A percentile compares a stretch with the other conserved stretches of the same genome.
These are phyloP conservation scores for Acanthamoeba castellanii DNA, from an alignment of 208 protist species.

Conservation along the genomic window DNA sequence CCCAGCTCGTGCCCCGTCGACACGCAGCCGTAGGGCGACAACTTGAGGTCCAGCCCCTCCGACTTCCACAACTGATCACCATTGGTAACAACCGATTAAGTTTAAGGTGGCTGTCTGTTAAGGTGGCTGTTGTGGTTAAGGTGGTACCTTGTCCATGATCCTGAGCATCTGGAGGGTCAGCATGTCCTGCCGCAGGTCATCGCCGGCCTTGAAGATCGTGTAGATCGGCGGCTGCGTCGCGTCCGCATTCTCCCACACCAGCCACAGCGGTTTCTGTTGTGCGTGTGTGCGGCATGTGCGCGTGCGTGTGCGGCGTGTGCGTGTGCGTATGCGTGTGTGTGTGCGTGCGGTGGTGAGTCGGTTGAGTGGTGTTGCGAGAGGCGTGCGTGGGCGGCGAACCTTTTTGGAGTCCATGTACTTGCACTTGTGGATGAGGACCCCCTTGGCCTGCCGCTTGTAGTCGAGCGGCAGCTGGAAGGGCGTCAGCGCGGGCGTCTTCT, in stretches of 20 bases:
- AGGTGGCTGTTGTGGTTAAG: not conserved
- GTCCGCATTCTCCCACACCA: slow-evolving; percentile 88
- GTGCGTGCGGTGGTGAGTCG: no score
- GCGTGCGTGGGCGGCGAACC: not conserved
- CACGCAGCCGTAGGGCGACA: slow-evolving; percentile 90
- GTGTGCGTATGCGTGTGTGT: not conserved
- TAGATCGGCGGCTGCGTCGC: slow-evolving; percentile 57
- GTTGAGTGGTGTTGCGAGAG: no score
- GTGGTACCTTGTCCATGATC: slow-evolving; percentile 93
- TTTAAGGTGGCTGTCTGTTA: not conserved
- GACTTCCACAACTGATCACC: slow-evolving; percentile 85
- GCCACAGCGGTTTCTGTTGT: slow-evolving; percentile 83
- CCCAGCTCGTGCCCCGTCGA: slow-evolving; percentile 88
- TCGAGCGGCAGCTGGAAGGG: slow-evolving; percentile 78
- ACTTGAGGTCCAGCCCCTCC: slow-evolving; percentile 91
- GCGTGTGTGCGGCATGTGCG: no score
- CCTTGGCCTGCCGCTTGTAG: slow-evolving; percentile 79
- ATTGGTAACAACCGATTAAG: no score
- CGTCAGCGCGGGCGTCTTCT: not conserved
- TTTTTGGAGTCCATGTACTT: slow-evolving; percentile 86
- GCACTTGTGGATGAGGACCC: slow-evolving; percentile 78
- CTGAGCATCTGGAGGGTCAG: slow-evolving; percentile 95
- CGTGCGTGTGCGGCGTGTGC: not conserved
- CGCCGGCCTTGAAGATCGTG: slow-evolving; percentile 90
- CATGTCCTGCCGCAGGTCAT: slow-evolving; percentile 96